Evolutionary conservation across 2,329 filamentous ascomycete species (phyloP).

Genomic region (Gliomastix tumulicola): DNA sequence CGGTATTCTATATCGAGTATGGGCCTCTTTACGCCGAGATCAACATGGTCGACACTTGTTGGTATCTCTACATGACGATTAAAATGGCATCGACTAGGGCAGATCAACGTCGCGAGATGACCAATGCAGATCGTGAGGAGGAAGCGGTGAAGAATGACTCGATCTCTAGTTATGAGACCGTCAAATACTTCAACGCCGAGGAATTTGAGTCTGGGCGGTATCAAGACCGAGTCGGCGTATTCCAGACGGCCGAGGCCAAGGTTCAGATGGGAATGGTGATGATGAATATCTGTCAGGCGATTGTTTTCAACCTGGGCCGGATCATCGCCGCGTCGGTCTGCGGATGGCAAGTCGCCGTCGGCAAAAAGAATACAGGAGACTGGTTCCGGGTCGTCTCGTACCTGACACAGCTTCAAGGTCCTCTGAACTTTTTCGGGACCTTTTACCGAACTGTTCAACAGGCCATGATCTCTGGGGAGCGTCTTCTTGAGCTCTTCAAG

Average conservation of each 20-base stretch:
- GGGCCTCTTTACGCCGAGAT: conserved; percentile 79
- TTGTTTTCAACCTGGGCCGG: conserved; percentile 73
- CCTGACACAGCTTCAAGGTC: conserved; percentile 71
- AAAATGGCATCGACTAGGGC: conserved; percentile 91
- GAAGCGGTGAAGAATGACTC: conserved; percentile 98
- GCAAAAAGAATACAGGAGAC: conserved; percentile 57
- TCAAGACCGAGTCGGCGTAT: conserved; percentile 60
- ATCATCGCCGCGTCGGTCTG: conserved; percentile 66
- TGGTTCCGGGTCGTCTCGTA: conserved; percentile 72
- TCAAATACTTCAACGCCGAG: conserved; percentile 87
- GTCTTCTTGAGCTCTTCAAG: conserved; percentile 92
- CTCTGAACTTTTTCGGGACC: conserved; percentile 83
- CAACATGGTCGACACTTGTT: conserved; percentile 84
- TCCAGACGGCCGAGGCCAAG: conserved; percentile 68
- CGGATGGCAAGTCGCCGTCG: conserved; percentile 68
- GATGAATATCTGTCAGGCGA: conserved; percentile 75
- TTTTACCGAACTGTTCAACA: conserved; percentile 96
- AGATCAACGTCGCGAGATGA: conserved; percentile 87
- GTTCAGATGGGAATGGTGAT: conserved; percentile 70
- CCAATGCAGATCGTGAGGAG: conserved; percentile 89
- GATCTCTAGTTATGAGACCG: conserved; percentile 95
- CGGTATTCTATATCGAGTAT: conserved; percentile 58
- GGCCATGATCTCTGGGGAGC: conserved; percentile 94
- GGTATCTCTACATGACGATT: conserved; percentile 94
- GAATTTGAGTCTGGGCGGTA: conserved; percentile 72